A percentile compares a stretch with the other conserved stretches of the same genome.
Evolutionary conservation across 768 basidiomycete species (phyloP).

Genomic region (Russula sp.): DNA sequence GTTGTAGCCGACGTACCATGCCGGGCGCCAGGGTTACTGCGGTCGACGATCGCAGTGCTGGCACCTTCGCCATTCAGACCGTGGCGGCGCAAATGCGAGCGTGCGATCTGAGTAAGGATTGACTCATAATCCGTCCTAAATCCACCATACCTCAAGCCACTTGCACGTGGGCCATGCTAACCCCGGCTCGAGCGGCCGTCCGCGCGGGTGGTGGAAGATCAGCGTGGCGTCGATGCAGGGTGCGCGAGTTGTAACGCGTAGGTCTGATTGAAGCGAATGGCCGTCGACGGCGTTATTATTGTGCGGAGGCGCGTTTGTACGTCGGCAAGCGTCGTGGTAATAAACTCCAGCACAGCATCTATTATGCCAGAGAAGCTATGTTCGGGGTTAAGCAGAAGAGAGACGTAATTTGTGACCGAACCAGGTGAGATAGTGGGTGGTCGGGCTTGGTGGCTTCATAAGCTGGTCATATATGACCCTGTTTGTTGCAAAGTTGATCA

Average conservation of each 20-base stretch:
- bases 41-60: slow-evolving; percentile 33
- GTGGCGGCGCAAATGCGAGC: slow-evolving; percentile 33
- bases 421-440: too few species aligned
- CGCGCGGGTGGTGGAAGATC: slow-evolving; percentile 79
- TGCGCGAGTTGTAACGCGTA: slow-evolving; percentile 87
- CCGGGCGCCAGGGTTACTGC: slow-evolving; percentile 78
- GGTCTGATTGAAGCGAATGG: slow-evolving; percentile 77
- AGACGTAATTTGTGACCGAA: too few species aligned
- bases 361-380: too few species aligned
- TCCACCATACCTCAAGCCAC: slow-evolving; percentile 85
- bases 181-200: slow-evolving; percentile 44
- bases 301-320: slow-evolving; percentile 36
- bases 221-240: slow-evolving; percentile 92
- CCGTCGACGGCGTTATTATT: too few species aligned
- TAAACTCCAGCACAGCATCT: too few species aligned
- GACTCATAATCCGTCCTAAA: slow-evolving; percentile 30
- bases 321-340: slow-evolving; percentile 40
- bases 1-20: slow-evolving; percentile 69
- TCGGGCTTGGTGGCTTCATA: too few species aligned
- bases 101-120: slow-evolving; percentile 78
- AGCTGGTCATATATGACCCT: too few species aligned
- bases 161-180: slow-evolving; percentile 94
- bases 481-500: too few species aligned
- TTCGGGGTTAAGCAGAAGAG: too few species aligned
- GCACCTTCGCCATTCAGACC: slow-evolving; percentile 30